Conservation (phyloP, 129 eudicot species). For the Mikania micrantha region DNA sequence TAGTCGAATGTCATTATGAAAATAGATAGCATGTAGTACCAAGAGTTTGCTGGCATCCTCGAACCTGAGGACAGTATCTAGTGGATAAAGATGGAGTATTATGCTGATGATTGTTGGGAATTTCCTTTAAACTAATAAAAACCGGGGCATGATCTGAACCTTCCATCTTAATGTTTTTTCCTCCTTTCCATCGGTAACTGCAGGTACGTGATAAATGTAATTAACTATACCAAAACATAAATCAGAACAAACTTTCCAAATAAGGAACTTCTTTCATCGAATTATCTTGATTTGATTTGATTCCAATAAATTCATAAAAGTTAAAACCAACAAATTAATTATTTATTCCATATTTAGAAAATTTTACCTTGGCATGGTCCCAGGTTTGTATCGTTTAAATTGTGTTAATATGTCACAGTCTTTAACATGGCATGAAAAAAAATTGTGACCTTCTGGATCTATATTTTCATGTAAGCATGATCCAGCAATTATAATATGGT, state of each 20-base stretch:
- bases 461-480: slow-evolving; percentile 61
- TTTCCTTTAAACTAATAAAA: slow-evolving; percentile 45
- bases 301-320: neutral
- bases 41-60: slow-evolving; percentile 93
- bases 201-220: neutral
- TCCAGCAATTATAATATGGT: slow-evolving; percentile 76
- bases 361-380: slow-evolving; percentile 54
- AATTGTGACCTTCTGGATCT: slow-evolving; percentile 50
- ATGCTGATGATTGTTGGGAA: slow-evolving; percentile 47
- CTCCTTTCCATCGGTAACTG: slow-evolving; percentile 67
- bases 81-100: slow-evolving; percentile 77
- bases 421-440: slow-evolving; percentile 73
- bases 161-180: slow-evolving; percentile 54
- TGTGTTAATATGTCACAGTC: slow-evolving; percentile 81
- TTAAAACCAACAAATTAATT: neutral
- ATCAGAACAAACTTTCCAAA: neutral
- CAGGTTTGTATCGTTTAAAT: slow-evolving; percentile 87
- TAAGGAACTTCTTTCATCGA: neutral
- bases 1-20: neutral
- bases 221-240: neutral
- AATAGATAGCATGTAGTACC: slow-evolving; percentile 36
- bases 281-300: neutral
- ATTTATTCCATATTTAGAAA: neutral
- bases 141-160: slow-evolving; percentile 97
- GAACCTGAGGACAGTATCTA: slow-evolving; percentile 86